phyloP scores from a whole-genome alignment of 2,329 filamentous ascomycete species.

The Fusarium stilboides region DNA sequence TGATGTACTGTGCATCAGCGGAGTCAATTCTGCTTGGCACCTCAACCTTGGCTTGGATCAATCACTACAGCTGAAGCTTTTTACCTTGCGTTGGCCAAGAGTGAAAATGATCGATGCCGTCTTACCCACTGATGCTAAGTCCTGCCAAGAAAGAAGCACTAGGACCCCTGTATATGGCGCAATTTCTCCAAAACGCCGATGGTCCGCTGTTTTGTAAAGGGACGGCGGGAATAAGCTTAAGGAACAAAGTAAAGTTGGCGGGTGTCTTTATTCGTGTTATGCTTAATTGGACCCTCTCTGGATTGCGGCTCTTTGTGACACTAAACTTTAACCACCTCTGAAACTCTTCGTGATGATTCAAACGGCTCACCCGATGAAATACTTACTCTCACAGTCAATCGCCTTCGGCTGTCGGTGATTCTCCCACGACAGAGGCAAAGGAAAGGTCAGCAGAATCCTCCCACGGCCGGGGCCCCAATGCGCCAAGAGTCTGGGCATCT shows the following conservation, averaged over 20 bases:
- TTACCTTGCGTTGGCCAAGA: slow-evolving; percentile 17
- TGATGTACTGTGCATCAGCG: slow-evolving; percentile 5
- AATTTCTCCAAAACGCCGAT: slow-evolving; percentile 11
- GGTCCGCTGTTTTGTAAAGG: neutral
- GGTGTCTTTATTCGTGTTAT: slow-evolving; percentile 29
- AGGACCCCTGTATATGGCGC: slow-evolving; percentile 36
- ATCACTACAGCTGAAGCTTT: slow-evolving; percentile 14
- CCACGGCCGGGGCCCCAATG: slow-evolving; percentile 7
- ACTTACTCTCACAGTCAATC: neutral
- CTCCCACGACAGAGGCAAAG: slow-evolving; percentile 16
- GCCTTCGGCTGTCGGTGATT: slow-evolving; percentile 6
- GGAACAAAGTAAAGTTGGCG: neutral
- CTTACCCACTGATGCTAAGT: slow-evolving; percentile 23
- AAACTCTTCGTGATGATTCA: neutral
- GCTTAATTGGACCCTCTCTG: slow-evolving; percentile 31
- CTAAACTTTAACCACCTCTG: neutral
- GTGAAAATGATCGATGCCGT: slow-evolving; percentile 13
- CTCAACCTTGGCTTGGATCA: slow-evolving; percentile 4
- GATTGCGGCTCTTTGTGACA: neutral
- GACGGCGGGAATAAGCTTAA: slow-evolving; percentile 29
- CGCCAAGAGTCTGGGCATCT: slow-evolving; percentile 44
- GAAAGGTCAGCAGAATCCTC: slow-evolving; percentile 26
- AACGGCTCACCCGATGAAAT: too few relatives aligned
- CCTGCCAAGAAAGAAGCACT: slow-evolving; percentile 23
- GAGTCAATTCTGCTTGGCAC: slow-evolving; percentile 3